A percentile compares a stretch with the other conserved stretches of the same genome.
These are phyloP conservation scores for Chaetoceros muelleri DNA, from an alignment of 108 stramenopile genomes.

Conservation along the genomic window DNA sequence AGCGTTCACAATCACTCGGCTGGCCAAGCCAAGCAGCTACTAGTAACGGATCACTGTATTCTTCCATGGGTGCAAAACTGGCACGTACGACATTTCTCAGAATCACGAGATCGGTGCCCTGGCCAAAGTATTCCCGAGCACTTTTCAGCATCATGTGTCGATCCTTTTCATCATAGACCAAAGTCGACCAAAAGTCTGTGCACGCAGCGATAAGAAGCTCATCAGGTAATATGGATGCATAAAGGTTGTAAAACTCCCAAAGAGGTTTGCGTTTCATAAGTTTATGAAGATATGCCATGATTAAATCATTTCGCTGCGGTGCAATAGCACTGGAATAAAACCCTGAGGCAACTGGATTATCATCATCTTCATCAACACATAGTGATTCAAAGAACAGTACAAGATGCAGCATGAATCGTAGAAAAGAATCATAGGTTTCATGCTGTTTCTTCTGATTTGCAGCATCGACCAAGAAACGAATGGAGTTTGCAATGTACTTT, in stretches of 20 bases:
- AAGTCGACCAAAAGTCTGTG: slow-evolving; percentile 30
- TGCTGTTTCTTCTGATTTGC: background rate
- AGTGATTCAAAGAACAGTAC: slow-evolving; percentile 20
- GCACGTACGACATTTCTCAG: slow-evolving; percentile 39
- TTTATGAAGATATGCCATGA: slow-evolving; percentile 15
- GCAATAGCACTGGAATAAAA: background rate
- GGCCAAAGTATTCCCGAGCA: slow-evolving; percentile 40
- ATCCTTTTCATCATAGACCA: slow-evolving; percentile 35
- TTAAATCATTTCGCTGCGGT: slow-evolving; percentile 11
- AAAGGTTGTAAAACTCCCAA: slow-evolving; percentile 52
- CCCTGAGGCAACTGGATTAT: background rate
- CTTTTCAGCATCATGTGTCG: slow-evolving; percentile 39
- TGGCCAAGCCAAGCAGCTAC: background rate
- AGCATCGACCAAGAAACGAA: slow-evolving; percentile 5
- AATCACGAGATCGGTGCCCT: slow-evolving; percentile 25
- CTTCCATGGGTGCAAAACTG: background rate
- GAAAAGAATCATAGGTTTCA: slow-evolving; percentile 11
- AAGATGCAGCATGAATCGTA: slow-evolving; percentile 25
- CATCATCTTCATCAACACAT: slow-evolving; percentile 7
- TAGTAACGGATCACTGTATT: background rate
- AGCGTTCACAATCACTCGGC: background rate
- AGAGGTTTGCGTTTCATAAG: slow-evolving; percentile 17
- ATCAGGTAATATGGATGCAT: slow-evolving; percentile 51
- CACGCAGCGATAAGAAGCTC: slow-evolving; percentile 30
- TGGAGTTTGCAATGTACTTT: background rate